Conservation (phyloP, 2,329 filamentous ascomycete genomes). For the Rhexocercosporidium sp. region DNA sequence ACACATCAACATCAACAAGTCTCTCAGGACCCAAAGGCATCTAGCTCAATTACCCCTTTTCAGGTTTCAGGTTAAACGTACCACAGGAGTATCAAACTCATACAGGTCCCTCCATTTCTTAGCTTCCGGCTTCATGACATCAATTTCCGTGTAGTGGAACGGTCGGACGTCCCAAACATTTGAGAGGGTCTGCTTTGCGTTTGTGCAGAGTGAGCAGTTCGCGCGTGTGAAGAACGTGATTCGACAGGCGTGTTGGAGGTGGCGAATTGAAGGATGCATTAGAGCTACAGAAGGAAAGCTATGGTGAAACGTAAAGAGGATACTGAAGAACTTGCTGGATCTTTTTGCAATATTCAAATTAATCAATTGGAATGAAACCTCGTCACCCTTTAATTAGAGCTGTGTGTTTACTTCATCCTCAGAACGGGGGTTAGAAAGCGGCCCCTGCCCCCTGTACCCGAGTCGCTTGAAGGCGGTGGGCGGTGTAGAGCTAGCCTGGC, state of each 20-base stretch:
- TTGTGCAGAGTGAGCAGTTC: constrained; percentile 72
- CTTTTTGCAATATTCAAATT: neutral
- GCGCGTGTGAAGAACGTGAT: constrained; percentile 78
- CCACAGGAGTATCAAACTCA: constrained; percentile 82
- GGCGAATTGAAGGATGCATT: constrained; percentile 58
- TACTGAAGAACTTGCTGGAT: neutral
- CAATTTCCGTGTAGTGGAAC: constrained; percentile 71
- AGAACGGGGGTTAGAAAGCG: neutral
- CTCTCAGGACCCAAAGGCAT: neutral
- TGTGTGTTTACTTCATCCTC: no score
- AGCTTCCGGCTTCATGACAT: constrained; percentile 68
- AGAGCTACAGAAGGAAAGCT: no score
- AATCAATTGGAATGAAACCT: no score
- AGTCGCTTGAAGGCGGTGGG: no score
- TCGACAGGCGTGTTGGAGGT: constrained; percentile 59
- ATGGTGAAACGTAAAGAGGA: no score
- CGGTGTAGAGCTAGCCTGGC: neutral
- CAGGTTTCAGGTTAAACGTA: constrained; percentile 43
- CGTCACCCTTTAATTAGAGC: no score
- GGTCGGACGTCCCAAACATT: constrained; percentile 69
- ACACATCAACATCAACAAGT: neutral
- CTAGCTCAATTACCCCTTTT: neutral
- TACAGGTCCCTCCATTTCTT: constrained; percentile 75
- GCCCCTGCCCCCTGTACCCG: no score
- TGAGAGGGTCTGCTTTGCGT: constrained; percentile 71